phyloP scores from a whole-genome alignment of 352 stramenopile species.

The Lagenidium sp. region DNA sequence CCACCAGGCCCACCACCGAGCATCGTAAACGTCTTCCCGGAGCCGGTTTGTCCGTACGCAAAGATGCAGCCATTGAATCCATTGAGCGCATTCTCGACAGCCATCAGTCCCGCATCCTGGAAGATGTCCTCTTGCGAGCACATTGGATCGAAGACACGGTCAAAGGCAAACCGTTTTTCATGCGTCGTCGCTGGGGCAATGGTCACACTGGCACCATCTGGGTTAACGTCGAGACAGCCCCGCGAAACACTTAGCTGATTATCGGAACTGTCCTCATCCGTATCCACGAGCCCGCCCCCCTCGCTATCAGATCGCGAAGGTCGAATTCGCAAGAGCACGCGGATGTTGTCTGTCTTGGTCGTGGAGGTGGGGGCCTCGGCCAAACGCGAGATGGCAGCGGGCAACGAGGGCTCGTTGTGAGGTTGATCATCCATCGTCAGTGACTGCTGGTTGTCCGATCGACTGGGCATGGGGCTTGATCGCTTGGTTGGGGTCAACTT shows the following conservation, averaged over 20 bases:
- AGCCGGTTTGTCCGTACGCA: constrained; percentile 84
- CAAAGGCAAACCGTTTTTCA: constrained; percentile 81
- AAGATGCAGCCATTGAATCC: constrained; percentile 89
- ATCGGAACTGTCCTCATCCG: constrained; percentile 16
- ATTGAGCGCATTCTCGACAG: constrained; percentile 75
- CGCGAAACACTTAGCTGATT: constrained; percentile 4
- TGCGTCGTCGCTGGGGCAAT: constrained; percentile 48
- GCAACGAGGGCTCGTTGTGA: too few relatives aligned
- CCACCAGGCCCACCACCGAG: constrained; percentile 27
- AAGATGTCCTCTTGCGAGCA: constrained; percentile 79
- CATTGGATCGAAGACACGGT: constrained; percentile 64
- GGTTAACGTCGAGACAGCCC: constrained; percentile 48
- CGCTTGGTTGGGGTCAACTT: too few relatives aligned
- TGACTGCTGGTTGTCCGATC: too few relatives aligned
- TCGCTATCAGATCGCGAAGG: constrained; percentile 12
- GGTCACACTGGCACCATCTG: constrained; percentile 46
- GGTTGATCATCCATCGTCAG: too few relatives aligned
- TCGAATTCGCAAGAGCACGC: constrained; percentile 59
- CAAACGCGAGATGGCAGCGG: too few relatives aligned
- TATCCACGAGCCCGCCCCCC: constrained; percentile 3
- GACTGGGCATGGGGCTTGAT: too few relatives aligned
- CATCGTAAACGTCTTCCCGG: constrained; percentile 88
- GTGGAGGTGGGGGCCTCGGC: too few relatives aligned
- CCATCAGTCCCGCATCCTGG: constrained; percentile 51
- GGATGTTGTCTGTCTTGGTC: constrained; percentile 49